These are phyloP conservation scores for Teratosphaeria pseudoeucalypti DNA, from an alignment of 2,329 filamentous ascomycete species.

Conservation along the genomic window DNA sequence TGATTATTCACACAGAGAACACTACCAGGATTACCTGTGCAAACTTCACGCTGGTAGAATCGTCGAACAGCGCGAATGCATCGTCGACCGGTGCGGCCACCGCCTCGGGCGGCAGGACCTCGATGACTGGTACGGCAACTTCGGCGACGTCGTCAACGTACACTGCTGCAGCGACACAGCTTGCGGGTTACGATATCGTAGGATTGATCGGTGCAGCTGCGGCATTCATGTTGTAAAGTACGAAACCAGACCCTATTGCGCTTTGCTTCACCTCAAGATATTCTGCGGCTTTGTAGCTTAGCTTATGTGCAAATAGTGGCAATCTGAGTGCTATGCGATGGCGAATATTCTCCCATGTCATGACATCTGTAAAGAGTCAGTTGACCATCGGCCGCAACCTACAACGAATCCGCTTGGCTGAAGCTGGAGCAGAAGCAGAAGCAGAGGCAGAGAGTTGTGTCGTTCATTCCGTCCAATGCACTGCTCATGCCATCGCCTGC, in stretches of 20 bases:
- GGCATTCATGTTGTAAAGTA: not conserved
- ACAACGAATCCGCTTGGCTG: too few relatives aligned
- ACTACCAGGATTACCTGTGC: constrained; percentile 11
- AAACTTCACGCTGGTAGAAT: constrained; percentile 6
- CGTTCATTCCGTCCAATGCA: too few relatives aligned
- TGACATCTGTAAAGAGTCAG: too few relatives aligned
- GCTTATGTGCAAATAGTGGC: too few relatives aligned
- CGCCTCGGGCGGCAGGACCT: not conserved
- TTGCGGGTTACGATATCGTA: not conserved
- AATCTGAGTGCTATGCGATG: not conserved
- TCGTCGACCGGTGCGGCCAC: not conserved
- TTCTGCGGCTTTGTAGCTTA: not conserved
- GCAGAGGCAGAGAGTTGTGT: too few relatives aligned
- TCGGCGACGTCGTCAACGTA: not conserved
- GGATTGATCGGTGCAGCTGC: not conserved
- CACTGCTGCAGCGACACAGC: not conserved
- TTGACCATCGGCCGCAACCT: too few relatives aligned
- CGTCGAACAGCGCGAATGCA: not conserved
- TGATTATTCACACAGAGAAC: constrained; percentile 45
- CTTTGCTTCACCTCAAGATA: not conserved
- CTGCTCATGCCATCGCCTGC: too few relatives aligned
- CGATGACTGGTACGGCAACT: not conserved
- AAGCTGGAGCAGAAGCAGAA: too few relatives aligned
- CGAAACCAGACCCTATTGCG: not conserved
- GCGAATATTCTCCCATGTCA: not conserved